These are phyloP conservation scores for Atkinsonella hypoxylon DNA, from an alignment of 2,329 filamentous ascomycete species.

Conservation along the genomic window DNA sequence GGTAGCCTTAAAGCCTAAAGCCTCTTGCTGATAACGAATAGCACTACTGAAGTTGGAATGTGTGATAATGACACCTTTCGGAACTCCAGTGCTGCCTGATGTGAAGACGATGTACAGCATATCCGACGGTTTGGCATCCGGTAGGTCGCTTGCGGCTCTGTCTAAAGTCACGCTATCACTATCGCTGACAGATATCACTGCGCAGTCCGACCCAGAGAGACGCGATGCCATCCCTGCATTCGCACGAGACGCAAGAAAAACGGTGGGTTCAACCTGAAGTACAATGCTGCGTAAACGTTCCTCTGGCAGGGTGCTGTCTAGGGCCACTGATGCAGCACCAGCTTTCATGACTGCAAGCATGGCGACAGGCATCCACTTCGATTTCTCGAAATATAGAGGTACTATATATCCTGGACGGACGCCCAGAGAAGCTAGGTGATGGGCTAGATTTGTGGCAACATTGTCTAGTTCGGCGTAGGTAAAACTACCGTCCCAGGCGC, in stretches of 20 bases:
- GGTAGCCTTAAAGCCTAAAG: constrained; percentile 1
- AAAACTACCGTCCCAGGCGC: constrained; percentile 16
- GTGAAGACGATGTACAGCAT: constrained; percentile 10
- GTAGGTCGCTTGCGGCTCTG: neutral
- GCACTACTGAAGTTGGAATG: constrained; percentile 7
- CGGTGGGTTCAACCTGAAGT: neutral
- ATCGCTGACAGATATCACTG: neutral
- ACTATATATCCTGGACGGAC: constrained; percentile 15
- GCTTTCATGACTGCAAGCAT: constrained; percentile 23
- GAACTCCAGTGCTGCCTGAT: constrained; percentile 13
- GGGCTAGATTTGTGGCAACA: constrained; percentile 6
- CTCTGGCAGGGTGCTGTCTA: constrained; percentile 9
- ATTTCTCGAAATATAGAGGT: constrained; percentile 25
- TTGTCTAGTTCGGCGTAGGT: constrained; percentile 13
- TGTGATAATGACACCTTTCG: constrained; percentile 12
- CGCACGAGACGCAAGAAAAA: constrained; percentile 3
- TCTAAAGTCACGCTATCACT: neutral
- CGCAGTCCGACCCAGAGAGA: neutral
- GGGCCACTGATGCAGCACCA: constrained; percentile 12
- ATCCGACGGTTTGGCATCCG: neutral
- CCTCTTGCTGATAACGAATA: constrained; percentile 1
- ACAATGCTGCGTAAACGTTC: constrained; percentile 6
- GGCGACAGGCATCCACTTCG: constrained; percentile 18
- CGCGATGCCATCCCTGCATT: neutral
- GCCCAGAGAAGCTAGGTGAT: constrained; percentile 7